Base-by-base conservation (phyloP, 148 eudicot species). In the Amaranthus palmeri region DNA sequence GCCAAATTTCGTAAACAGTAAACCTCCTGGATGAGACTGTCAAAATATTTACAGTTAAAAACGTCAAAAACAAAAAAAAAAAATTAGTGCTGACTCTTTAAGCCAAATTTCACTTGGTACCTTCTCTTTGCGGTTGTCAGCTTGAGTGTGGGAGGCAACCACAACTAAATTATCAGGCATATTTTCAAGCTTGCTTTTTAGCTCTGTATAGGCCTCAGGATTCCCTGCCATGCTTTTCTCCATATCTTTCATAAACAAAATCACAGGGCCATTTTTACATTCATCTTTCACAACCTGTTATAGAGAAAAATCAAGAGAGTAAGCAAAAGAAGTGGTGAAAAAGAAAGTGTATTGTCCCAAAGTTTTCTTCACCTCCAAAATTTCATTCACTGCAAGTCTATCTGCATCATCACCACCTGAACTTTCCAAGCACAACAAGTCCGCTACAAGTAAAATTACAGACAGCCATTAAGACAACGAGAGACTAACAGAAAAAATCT, bases 1-100 rank as follows among this genome's bases (percentile, higher is more conserved):
- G 69, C 92, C 96, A 66, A 93, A 86, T 73, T 93, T 91, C 6
- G 98, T 93, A 67, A 93, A 86, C n/a, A 93, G 82, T 67, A 89
- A 80, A 70, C 97, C 91, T 51, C 98, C 96, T 61, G 92, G 89
- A 72, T 91, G 92, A n/a, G 90, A 83, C 97, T 91, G 89, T 61
- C 25, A 50, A 64, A 65, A 2, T 61, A 43, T 63, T 54, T 42
- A 58, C 45, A 72, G 13, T 8, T 42, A n/a, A 47, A 80, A 67
- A 60, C 70, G 46, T 70, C 49, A 53, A 10, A 55, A 15, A 68
- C 52, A 52, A 45, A 13, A 43, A 52, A 40, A 42, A 10, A 45
- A 53, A 13, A 68, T 2, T 40, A 64, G 70, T 67, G 40, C 5
- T 65, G 18, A 61, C 7, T 11, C 4, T 46, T 51, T 5, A 62